phyloP scores from a whole-genome alignment of 306 rosid species.

The Malus orientalis region DNA sequence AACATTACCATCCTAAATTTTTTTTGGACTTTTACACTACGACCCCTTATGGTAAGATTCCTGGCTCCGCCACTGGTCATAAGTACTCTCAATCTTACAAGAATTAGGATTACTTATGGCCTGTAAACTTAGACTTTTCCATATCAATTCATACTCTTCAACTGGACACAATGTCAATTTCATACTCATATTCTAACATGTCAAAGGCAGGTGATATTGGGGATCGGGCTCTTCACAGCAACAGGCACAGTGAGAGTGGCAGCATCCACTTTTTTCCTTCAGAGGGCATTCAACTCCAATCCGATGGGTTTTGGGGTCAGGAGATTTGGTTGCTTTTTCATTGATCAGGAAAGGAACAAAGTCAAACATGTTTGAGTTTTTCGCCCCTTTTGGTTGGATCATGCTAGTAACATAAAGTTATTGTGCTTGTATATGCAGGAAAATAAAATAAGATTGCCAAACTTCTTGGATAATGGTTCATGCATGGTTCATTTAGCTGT shows the following conservation, averaged over 20 bases:
- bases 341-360: background rate
- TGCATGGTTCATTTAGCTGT: conserved; percentile 46
- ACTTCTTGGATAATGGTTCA: conserved; percentile 31
- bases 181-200: too few species aligned
- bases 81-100: too few species aligned
- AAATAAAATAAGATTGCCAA: conserved; percentile 14
- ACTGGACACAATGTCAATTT: too few species aligned
- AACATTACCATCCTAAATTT: too few species aligned
- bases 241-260: conserved; percentile 36
- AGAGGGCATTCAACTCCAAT: conserved; percentile 23
- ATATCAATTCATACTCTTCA: too few species aligned
- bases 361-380: background rate
- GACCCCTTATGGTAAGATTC: too few species aligned
- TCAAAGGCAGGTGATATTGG: conserved; percentile 91
- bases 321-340: background rate
- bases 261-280: conserved; percentile 27
- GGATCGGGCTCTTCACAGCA: conserved; percentile 61
- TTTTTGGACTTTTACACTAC: too few species aligned
- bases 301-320: conserved; percentile 2
- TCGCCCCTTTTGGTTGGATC: background rate
- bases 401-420: background rate
- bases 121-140: too few species aligned
- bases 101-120: too few species aligned
- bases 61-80: too few species aligned
- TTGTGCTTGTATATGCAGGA: conserved; percentile 15